phyloP scores from a whole-genome alignment of 2,329 filamentous ascomycete species.

The Neoascochyta sp. region DNA sequence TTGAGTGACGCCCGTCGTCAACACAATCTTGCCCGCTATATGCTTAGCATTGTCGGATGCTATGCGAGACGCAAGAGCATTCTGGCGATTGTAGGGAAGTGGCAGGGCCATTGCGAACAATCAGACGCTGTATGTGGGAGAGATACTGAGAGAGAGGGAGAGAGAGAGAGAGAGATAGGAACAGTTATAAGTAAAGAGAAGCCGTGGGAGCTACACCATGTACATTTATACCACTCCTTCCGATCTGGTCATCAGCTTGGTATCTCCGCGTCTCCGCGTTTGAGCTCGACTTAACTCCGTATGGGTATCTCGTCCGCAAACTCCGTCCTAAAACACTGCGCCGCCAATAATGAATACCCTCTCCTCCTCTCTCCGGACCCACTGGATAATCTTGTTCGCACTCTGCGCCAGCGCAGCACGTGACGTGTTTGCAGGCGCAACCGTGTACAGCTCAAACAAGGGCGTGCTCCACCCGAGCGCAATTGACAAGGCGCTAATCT shows the following conservation, averaged over 20 bases:
- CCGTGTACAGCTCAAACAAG: constrained; percentile 88
- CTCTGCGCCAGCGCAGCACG: constrained; percentile 71
- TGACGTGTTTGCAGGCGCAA: constrained; percentile 70
- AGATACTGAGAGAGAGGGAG: no score
- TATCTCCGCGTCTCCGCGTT: no score
- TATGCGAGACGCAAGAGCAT: constrained; percentile 27
- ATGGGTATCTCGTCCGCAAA: not conserved
- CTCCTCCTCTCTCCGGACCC: constrained; percentile 89
- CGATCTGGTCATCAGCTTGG: no score
- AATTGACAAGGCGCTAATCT: constrained; percentile 65
- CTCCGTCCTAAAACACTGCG: constrained; percentile 59
- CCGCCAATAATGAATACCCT: constrained; percentile 94
- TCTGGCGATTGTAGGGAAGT: constrained; percentile 20
- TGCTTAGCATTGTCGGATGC: constrained; percentile 41
- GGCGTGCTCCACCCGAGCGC: constrained; percentile 89
- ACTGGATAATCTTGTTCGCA: constrained; percentile 85
- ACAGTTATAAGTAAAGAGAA: no score
- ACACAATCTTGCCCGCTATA: constrained; percentile 45
- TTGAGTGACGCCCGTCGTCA: constrained; percentile 36
- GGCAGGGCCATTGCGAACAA: constrained; percentile 14
- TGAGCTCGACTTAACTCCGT: no score
- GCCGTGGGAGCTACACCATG: no score
- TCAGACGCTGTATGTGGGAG: no score
- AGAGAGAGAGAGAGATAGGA: no score
- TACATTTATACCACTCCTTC: no score